A percentile compares a stretch with the other conserved stretches of the same genome.
phyloP scores from a whole-genome alignment of 495 filamentous ascomycete genomes.

The Neurospora hispaniola region DNA sequence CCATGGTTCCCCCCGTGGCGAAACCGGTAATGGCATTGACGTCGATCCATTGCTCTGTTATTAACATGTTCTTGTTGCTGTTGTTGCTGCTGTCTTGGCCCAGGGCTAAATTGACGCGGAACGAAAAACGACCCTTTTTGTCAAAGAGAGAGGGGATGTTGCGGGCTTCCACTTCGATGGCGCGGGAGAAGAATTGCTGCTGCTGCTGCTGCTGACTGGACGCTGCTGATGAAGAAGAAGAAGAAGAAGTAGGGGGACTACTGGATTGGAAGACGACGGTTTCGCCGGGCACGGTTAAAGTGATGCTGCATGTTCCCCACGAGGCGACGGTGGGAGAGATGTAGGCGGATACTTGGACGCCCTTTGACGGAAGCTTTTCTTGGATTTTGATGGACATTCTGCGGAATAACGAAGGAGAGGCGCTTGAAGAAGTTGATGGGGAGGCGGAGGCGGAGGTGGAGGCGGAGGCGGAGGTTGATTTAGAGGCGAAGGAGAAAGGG shows the following conservation, averaged over 20 bases:
- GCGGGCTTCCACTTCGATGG: slow-evolving; percentile 36
- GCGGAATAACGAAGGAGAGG: not conserved
- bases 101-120: slow-evolving; percentile 27
- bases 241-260: no score
- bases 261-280: not conserved
- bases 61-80: not conserved
- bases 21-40: slow-evolving; percentile 41
- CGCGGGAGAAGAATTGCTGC: slow-evolving; percentile 4
- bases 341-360: not conserved
- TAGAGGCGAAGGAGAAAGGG: not conserved
- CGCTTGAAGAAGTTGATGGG: not conserved
- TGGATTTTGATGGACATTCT: not conserved
- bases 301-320: not conserved
- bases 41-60: slow-evolving; percentile 28
- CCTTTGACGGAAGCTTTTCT: not conserved
- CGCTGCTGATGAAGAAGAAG: not conserved
- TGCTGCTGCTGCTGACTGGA: not conserved
- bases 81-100: not conserved
- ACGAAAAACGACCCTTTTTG: slow-evolving; percentile 37
- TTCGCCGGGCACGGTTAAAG: not conserved
- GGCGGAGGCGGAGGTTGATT: not conserved
- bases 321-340: not conserved
- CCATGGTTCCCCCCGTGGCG: slow-evolving; percentile 36
- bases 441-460: not conserved
- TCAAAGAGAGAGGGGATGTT: slow-evolving; percentile 34